phyloP scores from a whole-genome alignment of 371 early-diverging fungal species.

The Mucor ambiguus region DNA sequence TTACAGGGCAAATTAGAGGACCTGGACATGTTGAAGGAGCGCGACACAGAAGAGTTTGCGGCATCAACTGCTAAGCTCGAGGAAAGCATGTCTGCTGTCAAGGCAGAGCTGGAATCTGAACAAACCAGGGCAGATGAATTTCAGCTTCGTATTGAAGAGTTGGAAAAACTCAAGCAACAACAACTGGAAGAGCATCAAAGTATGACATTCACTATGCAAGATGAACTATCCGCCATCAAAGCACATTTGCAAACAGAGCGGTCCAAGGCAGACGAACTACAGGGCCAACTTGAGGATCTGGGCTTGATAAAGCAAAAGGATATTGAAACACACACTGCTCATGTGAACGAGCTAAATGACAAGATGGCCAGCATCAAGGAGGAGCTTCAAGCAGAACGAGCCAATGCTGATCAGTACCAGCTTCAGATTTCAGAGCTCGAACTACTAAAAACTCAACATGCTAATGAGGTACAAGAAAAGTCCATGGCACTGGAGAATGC shows the following conservation, averaged over 20 bases:
- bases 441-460: neutral
- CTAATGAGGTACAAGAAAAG: neutral
- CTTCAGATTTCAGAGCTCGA: conserved; percentile 6
- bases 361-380: neutral
- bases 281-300: neutral
- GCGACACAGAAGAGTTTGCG: neutral
- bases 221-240: neutral
- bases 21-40: neutral
- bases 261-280: neutral
- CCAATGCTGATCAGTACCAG: neutral
- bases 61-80: neutral
- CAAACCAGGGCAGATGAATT: neutral
- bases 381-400: neutral
- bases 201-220: neutral
- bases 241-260: conserved; percentile 7
- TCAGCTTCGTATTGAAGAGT: neutral
- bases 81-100: neutral
- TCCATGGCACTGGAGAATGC: neutral
- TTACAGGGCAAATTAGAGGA: conserved; percentile 9
- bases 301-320: neutral
- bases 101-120: neutral
- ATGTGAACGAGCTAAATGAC: neutral
- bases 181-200: conserved; percentile 1
- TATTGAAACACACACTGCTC: neutral
- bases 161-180: conserved; percentile 6